Evolutionary conservation across 768 basidiomycete genomes (phyloP).

Genomic region (Dentipellis sp.): DNA sequence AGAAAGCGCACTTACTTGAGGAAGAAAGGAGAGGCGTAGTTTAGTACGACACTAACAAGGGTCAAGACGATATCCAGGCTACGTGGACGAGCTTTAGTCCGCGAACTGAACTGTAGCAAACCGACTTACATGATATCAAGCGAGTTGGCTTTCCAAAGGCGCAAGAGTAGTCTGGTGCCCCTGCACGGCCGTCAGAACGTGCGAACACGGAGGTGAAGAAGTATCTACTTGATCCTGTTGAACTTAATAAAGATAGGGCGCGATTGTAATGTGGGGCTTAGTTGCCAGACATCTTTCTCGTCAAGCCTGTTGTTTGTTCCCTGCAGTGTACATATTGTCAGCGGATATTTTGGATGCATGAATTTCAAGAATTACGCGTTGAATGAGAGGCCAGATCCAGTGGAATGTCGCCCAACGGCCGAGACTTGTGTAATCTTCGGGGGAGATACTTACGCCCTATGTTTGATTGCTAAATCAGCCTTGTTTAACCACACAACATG

Average conservation of each 20-base stretch:
- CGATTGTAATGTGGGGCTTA: constrained; percentile 1
- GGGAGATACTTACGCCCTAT: neutral
- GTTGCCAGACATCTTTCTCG: neutral
- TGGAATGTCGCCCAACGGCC: constrained; percentile 54
- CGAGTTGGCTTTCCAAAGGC: constrained; percentile 36
- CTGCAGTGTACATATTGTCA: neutral
- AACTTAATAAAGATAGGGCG: constrained; percentile 24
- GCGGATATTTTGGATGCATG: neutral
- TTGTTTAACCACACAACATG: neutral
- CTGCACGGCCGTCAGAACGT: neutral
- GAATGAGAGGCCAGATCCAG: constrained; percentile 57
- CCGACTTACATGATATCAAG: constrained; percentile 28
- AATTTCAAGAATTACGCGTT: constrained; percentile 4
- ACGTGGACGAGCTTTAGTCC: neutral
- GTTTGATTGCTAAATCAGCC: neutral
- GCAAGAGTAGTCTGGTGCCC: constrained; percentile 31
- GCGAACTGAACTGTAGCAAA: too few relatives aligned
- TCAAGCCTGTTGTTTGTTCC: neutral
- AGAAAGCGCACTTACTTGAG: constrained; percentile 38
- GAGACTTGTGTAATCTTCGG: constrained; percentile 47
- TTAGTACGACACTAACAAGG: constrained; percentile 59
- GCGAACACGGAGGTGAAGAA: neutral
- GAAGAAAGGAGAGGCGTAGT: constrained; percentile 80
- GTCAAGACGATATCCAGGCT: constrained; percentile 61
- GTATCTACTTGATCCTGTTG: constrained; percentile 17